A percentile compares a stretch with the other conserved stretches of the same genome.
These are phyloP conservation scores for Hymenoscyphus occultus DNA, from an alignment of 2,329 filamentous ascomycete species.

Conservation along the genomic window DNA sequence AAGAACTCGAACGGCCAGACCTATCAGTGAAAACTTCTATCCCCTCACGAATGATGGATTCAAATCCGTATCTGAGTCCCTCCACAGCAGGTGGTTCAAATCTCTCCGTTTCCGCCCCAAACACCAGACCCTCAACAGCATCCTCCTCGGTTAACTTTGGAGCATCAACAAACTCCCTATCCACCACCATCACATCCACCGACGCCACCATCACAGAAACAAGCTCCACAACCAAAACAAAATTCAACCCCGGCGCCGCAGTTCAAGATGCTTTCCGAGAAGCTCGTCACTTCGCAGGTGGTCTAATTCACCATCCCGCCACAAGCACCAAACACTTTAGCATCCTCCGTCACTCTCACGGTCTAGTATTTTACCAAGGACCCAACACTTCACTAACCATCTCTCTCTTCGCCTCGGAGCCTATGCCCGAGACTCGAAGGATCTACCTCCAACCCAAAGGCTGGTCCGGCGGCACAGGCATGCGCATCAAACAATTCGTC, in stretches of 20 bases:
- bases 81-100: background rate
- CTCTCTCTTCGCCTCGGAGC: slow-evolving; percentile 59
- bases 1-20: background rate
- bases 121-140: background rate
- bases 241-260: slow-evolving; percentile 19
- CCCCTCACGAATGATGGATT: slow-evolving; percentile 12
- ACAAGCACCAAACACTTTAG: slow-evolving; percentile 65
- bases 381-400: slow-evolving; percentile 61
- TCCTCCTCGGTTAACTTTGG: background rate
- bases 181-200: background rate
- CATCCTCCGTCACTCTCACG: slow-evolving; percentile 63
- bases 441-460: slow-evolving; percentile 69
- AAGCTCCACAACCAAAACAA: slow-evolving; percentile 1
- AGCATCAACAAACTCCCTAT: background rate
- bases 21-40: slow-evolving; percentile 12
- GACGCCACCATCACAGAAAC: background rate
- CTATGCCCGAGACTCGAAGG: slow-evolving; percentile 55
- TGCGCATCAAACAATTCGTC: slow-evolving; percentile 62
- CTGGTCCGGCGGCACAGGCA: slow-evolving; percentile 65
- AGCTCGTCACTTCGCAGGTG: slow-evolving; percentile 62
- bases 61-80: slow-evolving; percentile 16
- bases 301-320: slow-evolving; percentile 59
- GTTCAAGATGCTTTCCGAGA: slow-evolving; percentile 42
- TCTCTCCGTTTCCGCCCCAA: background rate
- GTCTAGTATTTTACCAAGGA: slow-evolving; percentile 64